Percentiles rank a stretch among this genome's conserved stretches.
These are phyloP conservation scores for Aspergillus neotritici DNA, from an alignment of 2,329 filamentous ascomycete species.

Conservation along the genomic window DNA sequence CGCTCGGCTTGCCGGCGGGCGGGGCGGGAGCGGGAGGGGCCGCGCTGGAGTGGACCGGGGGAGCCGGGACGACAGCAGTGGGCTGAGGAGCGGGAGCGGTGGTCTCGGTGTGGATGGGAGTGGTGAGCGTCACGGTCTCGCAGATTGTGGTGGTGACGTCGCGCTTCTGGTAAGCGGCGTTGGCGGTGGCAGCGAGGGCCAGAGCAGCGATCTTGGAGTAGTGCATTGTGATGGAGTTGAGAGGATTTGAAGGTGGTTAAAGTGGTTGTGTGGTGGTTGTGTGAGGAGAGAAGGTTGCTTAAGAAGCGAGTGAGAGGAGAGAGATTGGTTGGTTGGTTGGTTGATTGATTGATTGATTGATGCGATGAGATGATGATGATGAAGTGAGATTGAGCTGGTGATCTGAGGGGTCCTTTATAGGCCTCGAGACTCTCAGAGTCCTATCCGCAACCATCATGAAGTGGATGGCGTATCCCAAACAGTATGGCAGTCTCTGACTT, in stretches of 20 bases:
- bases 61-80: slow-evolving; percentile 6
- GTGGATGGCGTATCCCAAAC: too few species aligned
- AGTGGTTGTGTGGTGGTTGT: background rate
- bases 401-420: slow-evolving; percentile 5
- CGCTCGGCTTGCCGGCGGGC: slow-evolving; percentile 6
- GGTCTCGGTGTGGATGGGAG: background rate
- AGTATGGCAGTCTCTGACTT: too few species aligned
- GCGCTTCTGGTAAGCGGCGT: background rate
- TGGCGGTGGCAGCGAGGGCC: background rate
- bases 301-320: background rate
- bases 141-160: slow-evolving; percentile 1
- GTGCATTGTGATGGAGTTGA: slow-evolving; percentile 22
- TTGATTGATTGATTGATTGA: background rate
- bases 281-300: background rate
- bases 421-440: background rate
- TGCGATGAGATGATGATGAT: background rate
- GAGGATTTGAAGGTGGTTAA: background rate
- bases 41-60: slow-evolving; percentile 10
- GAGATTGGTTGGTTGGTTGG: background rate
- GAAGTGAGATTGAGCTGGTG: background rate
- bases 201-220: slow-evolving; percentile 15
- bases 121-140: background rate
- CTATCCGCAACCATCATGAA: background rate
- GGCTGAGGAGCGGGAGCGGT: background rate
- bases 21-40: slow-evolving; percentile 3